phyloP scores from a whole-genome alignment of 805 yeast genomes.

The Metschnikowia gruessii region DNA sequence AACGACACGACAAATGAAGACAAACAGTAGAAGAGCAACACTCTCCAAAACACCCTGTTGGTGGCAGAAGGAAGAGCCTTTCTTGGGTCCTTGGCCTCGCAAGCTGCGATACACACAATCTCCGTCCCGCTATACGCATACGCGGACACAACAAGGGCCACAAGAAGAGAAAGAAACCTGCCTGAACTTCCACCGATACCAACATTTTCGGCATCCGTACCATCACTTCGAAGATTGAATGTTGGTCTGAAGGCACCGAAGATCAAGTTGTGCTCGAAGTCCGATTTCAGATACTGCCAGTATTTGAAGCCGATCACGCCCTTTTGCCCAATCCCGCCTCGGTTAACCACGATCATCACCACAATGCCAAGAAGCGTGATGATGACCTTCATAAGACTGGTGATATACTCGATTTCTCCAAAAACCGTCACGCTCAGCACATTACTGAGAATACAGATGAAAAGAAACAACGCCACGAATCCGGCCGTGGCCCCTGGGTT shows the following conservation, averaged over 20 bases:
- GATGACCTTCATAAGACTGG: conserved; percentile 56
- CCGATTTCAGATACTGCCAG: conserved; percentile 59
- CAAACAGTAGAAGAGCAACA: conserved; percentile 60
- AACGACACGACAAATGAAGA: conserved; percentile 68
- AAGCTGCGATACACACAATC: conserved; percentile 77
- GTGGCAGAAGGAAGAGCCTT: conserved; percentile 76
- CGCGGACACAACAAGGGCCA: conserved; percentile 61
- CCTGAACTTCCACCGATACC: conserved; percentile 67
- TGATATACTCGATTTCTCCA: conserved; percentile 70
- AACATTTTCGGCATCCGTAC: conserved; percentile 43
- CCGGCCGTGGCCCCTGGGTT: conserved; percentile 47
- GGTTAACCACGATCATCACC: conserved; percentile 61
- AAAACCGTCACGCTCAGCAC: conserved; percentile 66
- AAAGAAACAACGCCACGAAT: conserved; percentile 59
- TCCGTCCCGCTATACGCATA: conserved; percentile 83
- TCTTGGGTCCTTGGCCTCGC: conserved; percentile 82
- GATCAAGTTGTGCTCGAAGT: conserved; percentile 44
- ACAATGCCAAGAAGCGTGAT: conserved; percentile 53
- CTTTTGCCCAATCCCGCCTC: conserved; percentile 48
- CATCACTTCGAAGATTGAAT: conserved; percentile 61
- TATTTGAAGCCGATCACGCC: conserved; percentile 59
- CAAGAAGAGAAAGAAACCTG: conserved; percentile 54
- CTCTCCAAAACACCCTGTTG: conserved; percentile 68
- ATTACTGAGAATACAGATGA: conserved; percentile 50
- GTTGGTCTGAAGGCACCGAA: conserved; percentile 77